These are phyloP conservation scores for Xanthoceras sorbifolium DNA, from an alignment of 345 rosid genomes.

Conservation along the genomic window DNA sequence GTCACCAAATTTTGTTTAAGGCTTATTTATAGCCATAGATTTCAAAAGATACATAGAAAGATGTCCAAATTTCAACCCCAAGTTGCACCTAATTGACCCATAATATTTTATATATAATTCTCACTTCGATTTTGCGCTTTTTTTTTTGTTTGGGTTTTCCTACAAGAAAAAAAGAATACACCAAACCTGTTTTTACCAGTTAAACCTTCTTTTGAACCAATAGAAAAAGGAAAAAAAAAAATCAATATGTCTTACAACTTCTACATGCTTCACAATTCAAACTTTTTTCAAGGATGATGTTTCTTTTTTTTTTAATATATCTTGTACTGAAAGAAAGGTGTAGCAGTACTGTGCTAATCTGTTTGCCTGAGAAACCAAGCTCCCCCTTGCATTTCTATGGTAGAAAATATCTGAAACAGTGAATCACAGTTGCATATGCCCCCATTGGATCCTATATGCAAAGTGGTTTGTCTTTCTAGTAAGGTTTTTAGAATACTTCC, in stretches of 20 bases:
- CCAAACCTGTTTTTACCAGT: not conserved
- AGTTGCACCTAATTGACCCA: not conserved
- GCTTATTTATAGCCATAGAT: constrained; percentile 17
- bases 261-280: not conserved
- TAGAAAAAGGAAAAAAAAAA: not conserved
- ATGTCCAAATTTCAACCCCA: constrained; percentile 14
- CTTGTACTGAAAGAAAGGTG: not conserved
- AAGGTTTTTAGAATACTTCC: constrained; percentile 22
- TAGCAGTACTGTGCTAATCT: not conserved
- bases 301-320: not conserved
- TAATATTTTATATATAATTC: not conserved
- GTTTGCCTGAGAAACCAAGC: constrained; percentile 12
- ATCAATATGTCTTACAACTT: not conserved
- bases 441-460: constrained; percentile 33
- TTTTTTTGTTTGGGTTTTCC: not conserved
- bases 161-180: constrained; percentile 9
- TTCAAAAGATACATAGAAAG: not conserved
- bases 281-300: not conserved
- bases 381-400: constrained; percentile 16
- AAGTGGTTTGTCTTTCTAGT: constrained; percentile 21
- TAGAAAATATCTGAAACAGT: constrained; percentile 23
- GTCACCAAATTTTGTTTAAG: constrained; percentile 15
- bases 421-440: constrained; percentile 15
- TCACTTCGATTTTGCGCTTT: not conserved
- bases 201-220: not conserved